Percentiles rank a stretch among this genome's conserved stretches.
Evolutionary conservation across 805 yeast species (phyloP).

Genomic region (Metschnikowia similis): DNA sequence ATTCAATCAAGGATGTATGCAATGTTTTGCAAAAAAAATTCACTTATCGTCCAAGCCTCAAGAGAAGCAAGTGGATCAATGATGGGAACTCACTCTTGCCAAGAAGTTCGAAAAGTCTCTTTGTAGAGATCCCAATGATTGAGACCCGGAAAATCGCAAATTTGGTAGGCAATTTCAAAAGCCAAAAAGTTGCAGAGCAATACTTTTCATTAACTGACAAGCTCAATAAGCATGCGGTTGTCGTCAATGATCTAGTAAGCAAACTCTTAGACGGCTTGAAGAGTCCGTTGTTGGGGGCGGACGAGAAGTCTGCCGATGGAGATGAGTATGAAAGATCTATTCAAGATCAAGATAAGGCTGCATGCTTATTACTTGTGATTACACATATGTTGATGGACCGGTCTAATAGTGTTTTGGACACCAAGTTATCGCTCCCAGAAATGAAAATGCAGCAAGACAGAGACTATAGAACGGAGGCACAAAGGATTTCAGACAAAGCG

Average conservation of each 20-base stretch:
- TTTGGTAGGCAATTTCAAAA: constrained; percentile 19
- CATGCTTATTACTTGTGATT: constrained; percentile 52
- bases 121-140: constrained; percentile 28
- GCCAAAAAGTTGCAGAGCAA: constrained; percentile 20
- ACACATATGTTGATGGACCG: constrained; percentile 44
- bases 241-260: constrained; percentile 50
- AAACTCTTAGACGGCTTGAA: constrained; percentile 41
- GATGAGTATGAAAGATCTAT: constrained; percentile 76
- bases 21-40: constrained; percentile 24
- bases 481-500: constrained; percentile 22
- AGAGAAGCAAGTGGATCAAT: constrained; percentile 18
- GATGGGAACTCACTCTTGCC: constrained; percentile 30
- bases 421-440: constrained; percentile 5
- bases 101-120: constrained; percentile 31
- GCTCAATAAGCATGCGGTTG: constrained; percentile 49
- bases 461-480: constrained; percentile 20
- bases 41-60: constrained; percentile 16
- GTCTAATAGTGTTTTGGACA: constrained; percentile 12
- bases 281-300: constrained; percentile 46
- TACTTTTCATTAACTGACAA: constrained; percentile 21
- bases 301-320: constrained; percentile 51
- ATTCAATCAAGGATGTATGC: constrained; percentile 34
- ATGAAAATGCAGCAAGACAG: constrained; percentile 14
- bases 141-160: constrained; percentile 14
- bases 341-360: constrained; percentile 68